phyloP scores from a whole-genome alignment of 352 stramenopile species.

The Phytophthora podocarpi region DNA sequence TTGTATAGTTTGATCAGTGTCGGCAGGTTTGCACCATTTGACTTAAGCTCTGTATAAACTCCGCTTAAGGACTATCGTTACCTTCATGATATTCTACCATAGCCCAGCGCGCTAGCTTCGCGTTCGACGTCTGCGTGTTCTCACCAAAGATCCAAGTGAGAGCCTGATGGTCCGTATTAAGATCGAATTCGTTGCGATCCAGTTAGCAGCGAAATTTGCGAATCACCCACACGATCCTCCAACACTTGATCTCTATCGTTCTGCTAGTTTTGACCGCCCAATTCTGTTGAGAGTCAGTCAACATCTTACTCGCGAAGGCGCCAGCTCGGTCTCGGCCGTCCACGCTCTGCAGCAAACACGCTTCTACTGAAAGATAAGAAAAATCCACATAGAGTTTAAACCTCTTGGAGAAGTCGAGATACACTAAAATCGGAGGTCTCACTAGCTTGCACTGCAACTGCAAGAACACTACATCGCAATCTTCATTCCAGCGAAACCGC shows the following conservation, averaged over 20 bases:
- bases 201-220: neutral
- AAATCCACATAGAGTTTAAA: constrained; percentile 1
- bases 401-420: neutral
- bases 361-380: neutral
- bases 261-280: neutral
- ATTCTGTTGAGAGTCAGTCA: neutral
- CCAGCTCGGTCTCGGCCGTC: neutral
- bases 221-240: no score
- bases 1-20: no score
- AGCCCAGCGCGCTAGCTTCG: constrained; percentile 2
- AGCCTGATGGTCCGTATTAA: neutral
- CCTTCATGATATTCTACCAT: no score
- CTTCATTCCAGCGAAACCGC: no score
- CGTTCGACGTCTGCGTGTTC: neutral
- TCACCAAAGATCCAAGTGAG: neutral
- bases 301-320: neutral
- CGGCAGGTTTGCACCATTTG: no score
- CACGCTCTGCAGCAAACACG: neutral
- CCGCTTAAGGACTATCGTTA: no score
- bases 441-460: no score
- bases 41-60: no score
- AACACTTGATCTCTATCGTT: neutral
- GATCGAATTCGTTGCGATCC: neutral
- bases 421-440: no score
- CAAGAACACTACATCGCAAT: no score